Percentiles rank a stretch among this genome's conserved stretches.
phyloP scores from a whole-genome alignment of 352 stramenopile genomes.

The Globisporangium echinulatum region DNA sequence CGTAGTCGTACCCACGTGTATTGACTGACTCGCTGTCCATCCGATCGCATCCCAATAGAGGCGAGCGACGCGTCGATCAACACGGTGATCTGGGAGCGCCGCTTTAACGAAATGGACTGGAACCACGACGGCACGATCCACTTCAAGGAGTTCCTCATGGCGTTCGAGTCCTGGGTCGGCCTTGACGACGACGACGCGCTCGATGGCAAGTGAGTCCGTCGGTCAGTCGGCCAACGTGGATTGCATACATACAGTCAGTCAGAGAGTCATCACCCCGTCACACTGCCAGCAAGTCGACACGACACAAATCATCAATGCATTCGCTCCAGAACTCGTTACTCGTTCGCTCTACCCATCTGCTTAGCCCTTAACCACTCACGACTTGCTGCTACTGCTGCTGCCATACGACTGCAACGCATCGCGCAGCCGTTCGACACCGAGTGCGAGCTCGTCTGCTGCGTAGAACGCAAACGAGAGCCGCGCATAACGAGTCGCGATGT shows the following conservation, averaged over 20 bases:
- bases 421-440: slow-evolving; percentile 46
- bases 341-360: no score
- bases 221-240: no score
- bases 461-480: slow-evolving; percentile 85
- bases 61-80: slow-evolving; percentile 47
- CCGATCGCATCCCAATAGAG: slow-evolving; percentile 5
- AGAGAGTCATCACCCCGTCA: no score
- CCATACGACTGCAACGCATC: background rate
- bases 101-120: slow-evolving; percentile 87
- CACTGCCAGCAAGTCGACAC: no score
- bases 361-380: no score
- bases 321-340: no score
- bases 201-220: slow-evolving; percentile 6
- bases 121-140: slow-evolving; percentile 81
- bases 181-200: slow-evolving; percentile 58
- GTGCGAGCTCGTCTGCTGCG: slow-evolving; percentile 56
- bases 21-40: background rate
- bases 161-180: slow-evolving; percentile 83
- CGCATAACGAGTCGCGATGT: slow-evolving; percentile 16
- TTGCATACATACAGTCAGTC: no score
- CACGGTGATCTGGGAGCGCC: slow-evolving; percentile 66
- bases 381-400: background rate
- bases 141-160: slow-evolving; percentile 88
- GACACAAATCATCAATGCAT: no score
- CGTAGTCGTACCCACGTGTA: background rate